Evolutionary conservation across 1,284 basidiomycete genomes (phyloP).

Genomic region (Wallemia hederae): DNA sequence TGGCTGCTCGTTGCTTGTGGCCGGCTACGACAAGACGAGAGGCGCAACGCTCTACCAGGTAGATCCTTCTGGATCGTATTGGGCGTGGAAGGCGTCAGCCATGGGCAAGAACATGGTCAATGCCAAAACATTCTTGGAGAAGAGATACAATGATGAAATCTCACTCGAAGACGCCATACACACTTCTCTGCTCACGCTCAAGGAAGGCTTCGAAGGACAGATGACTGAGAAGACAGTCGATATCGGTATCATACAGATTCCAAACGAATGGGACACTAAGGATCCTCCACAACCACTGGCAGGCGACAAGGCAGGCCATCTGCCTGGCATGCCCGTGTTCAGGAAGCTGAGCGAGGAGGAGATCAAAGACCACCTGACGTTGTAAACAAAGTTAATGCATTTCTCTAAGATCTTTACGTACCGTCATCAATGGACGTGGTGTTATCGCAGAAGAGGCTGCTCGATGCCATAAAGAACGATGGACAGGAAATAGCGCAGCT

Average conservation of each 20-base stretch:
- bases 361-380: constrained; percentile 56
- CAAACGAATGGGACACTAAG: constrained; percentile 36
- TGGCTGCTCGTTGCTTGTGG: constrained; percentile 83
- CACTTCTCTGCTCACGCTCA: constrained; percentile 88
- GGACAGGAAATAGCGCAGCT: background rate
- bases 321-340: constrained; percentile 35
- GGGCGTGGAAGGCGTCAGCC: constrained; percentile 99
- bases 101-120: constrained; percentile 99
- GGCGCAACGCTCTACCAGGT: constrained; percentile 91
- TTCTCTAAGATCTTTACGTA: background rate
- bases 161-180: constrained; percentile 97
- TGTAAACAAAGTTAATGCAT: constrained; percentile 10
- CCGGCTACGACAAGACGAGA: constrained; percentile 74
- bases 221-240: constrained; percentile 99
- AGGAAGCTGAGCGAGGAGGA: constrained; percentile 79
- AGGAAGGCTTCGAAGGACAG: constrained; percentile 96
- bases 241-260: constrained; percentile 78
- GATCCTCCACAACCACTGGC: constrained; percentile 24
- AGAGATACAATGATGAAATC: constrained; percentile 98
- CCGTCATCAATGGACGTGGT: background rate
- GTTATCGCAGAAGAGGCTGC: background rate
- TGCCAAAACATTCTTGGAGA: constrained; percentile 95
- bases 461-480: background rate
- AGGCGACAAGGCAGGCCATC: constrained; percentile 38
- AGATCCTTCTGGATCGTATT: constrained; percentile 92